Base-by-base conservation (phyloP, 495 filamentous ascomycete genomes). In the Aspergillus baeticus region DNA sequence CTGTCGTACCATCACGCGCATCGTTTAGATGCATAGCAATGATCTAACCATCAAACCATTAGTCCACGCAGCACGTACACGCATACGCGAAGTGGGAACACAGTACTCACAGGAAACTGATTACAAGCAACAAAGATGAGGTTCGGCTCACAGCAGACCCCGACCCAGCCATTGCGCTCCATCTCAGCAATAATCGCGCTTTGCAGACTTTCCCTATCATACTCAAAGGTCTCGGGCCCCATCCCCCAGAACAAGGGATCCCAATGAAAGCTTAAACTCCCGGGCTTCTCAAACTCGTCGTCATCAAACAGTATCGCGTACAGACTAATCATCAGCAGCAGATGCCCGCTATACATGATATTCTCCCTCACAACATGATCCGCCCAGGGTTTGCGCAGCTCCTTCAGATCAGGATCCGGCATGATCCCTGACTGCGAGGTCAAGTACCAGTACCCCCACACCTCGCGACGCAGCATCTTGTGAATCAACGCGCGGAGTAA, bases 241-340 rank as follows among this genome's bases (percentile, higher is more conserved):
- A 71, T 59, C 6, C 70, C 71, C 44, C 63, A 75, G 38, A 69
- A 72, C 5, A 73, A 18, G 1, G 71, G 69, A 29, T 71, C 50
- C 68, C 66, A 70, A 26, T 62, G 10, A 54, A 73, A 73, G 2
- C 49, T 54, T 23, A 72, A 46, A 21, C 60, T 60, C n/a, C 48
- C 63, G 7, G 39, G 48, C 33, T 62, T 36, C 23, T 73, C 68
- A 33, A 63, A 72, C 17, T 54, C 51, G 49, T 73, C 69, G 18
- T 72, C 63, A 51, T 75, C 57, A 37, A 75, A 75, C 6, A 75
- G 52, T 69, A 72, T 75, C 10, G 67, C 61, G 55, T 69, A 73
- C 10, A 73, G 57, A 10, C 57, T 60, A 1, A 60, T 56, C 71
- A 75, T 75, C 31, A 72, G 48, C 18, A 75, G 59, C 10, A 72